Conservation (phyloP, 306 rosid species). For the Inga oerstediana region DNA sequence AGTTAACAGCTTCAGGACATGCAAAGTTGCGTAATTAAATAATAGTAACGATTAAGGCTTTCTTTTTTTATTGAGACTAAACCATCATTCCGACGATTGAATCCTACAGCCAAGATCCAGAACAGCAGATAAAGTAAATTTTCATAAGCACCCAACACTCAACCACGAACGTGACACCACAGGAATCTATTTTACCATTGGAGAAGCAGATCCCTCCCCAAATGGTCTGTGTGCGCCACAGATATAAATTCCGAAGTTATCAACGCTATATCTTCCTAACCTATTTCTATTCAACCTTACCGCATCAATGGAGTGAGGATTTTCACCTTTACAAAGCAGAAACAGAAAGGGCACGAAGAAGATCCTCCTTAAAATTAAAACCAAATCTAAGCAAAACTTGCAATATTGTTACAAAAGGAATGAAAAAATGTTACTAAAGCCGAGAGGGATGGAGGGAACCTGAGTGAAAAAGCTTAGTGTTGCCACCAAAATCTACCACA, state of each 20-base stretch:
- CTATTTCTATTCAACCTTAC: not conserved
- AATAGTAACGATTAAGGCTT: not conserved
- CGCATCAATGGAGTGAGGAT: not conserved
- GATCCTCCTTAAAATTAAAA: not conserved
- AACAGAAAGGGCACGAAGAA: constrained; percentile 22
- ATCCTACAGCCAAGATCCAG: not conserved
- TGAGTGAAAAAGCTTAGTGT: constrained; percentile 13
- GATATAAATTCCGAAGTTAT: not conserved
- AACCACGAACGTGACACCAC: not conserved
- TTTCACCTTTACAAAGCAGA: constrained; percentile 3
- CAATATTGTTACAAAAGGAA: not conserved
- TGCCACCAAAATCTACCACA: constrained; percentile 27
- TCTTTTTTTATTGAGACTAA: not conserved
- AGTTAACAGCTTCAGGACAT: not conserved
- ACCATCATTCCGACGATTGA: not conserved
- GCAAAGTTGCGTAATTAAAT: not conserved
- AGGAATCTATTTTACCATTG: not conserved
- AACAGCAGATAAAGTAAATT: not conserved
- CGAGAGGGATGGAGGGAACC: constrained; percentile 23
- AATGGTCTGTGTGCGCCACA: not conserved
- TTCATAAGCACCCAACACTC: not conserved
- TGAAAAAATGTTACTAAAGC: not conserved
- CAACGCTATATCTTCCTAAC: not conserved
- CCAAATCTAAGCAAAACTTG: not conserved
- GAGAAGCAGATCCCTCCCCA: not conserved